Conservation (phyloP, 2,329 filamentous ascomycete species). For the Plenodomus tracheiphilus region DNA sequence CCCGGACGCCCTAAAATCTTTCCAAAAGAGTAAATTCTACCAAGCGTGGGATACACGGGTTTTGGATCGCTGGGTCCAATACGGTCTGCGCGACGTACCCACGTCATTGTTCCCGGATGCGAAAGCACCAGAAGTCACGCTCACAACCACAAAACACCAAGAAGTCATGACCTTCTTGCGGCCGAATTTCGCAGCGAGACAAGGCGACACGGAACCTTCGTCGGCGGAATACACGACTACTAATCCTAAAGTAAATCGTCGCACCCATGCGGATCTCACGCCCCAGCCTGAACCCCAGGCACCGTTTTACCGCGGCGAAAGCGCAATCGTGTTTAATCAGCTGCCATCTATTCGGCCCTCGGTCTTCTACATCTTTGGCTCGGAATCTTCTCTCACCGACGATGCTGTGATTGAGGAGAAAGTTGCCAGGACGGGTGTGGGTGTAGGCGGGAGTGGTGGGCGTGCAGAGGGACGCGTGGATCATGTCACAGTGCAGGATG, state of each 20-base stretch:
- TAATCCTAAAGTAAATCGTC: slow-evolving; percentile 39
- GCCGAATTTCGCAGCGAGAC: slow-evolving; percentile 56
- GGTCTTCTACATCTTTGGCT: slow-evolving; percentile 67
- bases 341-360: slow-evolving; percentile 66
- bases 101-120: slow-evolving; percentile 60
- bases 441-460: slow-evolving; percentile 69
- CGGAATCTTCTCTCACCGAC: slow-evolving; percentile 58
- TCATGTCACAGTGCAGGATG: slow-evolving; percentile 64
- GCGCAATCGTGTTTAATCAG: slow-evolving; percentile 57
- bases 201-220: slow-evolving; percentile 51
- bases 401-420: slow-evolving; percentile 60
- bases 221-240: slow-evolving; percentile 30
- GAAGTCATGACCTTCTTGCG: slow-evolving; percentile 80
- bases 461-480: slow-evolving; percentile 66
- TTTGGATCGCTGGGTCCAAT: slow-evolving; percentile 70
- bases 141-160: slow-evolving; percentile 83
- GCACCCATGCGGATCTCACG: slow-evolving; percentile 50
- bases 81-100: slow-evolving; percentile 76
- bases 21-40: slow-evolving; percentile 75
- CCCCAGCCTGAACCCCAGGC: slow-evolving; percentile 38
- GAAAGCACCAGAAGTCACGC: slow-evolving; percentile 60
- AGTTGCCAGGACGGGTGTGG: slow-evolving; percentile 65
- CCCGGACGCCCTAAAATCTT: slow-evolving; percentile 66
- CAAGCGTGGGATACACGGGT: slow-evolving; percentile 79
- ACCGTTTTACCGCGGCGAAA: slow-evolving; percentile 71